Conservation (phyloP, 1,284 basidiomycete species). For the Erythrobasidium hasegawianum region DNA sequence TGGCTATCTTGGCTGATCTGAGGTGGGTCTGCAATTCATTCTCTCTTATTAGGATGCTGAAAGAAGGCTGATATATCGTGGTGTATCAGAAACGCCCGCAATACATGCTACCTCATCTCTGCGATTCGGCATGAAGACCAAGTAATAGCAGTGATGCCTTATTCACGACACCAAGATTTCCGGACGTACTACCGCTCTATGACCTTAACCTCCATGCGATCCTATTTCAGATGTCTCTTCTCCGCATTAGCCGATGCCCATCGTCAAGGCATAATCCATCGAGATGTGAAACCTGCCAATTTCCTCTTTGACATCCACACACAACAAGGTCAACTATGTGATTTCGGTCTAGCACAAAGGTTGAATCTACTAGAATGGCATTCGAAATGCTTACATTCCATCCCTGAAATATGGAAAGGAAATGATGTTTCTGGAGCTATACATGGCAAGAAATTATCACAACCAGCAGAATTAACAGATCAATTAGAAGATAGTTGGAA, state of each 20-base stretch:
- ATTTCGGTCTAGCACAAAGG: constrained; percentile 84
- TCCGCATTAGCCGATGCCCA: constrained; percentile 86
- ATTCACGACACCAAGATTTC: constrained; percentile 88
- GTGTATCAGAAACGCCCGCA: constrained; percentile 65
- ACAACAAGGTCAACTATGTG: constrained; percentile 81
- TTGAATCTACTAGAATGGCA: constrained; percentile 44
- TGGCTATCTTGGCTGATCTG: constrained; percentile 64
- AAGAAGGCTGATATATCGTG: neutral
- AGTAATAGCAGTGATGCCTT: constrained; percentile 91
- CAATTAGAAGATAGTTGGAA: constrained; percentile 2
- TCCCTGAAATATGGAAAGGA: constrained; percentile 36
- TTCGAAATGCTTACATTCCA: constrained; percentile 43
- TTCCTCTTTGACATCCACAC: constrained; percentile 88
- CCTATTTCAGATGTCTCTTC: constrained; percentile 88
- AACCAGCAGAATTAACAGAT: constrained; percentile 6
- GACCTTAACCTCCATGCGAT: constrained; percentile 69
- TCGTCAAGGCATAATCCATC: constrained; percentile 82
- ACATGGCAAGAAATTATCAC: constrained; percentile 15
- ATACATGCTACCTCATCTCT: constrained; percentile 87
- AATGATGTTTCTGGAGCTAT: neutral
- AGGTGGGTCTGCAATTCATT: constrained; percentile 26
- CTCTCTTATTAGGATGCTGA: too few relatives aligned
- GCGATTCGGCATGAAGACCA: constrained; percentile 91
- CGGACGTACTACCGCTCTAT: constrained; percentile 74
- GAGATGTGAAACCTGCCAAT: constrained; percentile 97